phyloP scores from a whole-genome alignment of 139 green algal species.

The Volvox reticuliferus region DNA sequence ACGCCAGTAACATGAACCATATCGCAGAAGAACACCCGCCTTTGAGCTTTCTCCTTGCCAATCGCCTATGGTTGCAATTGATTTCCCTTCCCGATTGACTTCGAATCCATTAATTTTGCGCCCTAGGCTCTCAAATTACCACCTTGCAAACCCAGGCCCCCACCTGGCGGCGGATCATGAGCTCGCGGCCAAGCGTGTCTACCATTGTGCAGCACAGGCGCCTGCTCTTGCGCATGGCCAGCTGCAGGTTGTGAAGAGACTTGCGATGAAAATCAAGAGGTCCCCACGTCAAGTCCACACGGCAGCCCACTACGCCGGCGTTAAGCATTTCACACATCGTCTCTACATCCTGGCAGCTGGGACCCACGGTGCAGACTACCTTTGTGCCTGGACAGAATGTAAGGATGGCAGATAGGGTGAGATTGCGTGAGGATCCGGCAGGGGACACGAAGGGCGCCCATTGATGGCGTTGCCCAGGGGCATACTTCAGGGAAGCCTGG shows the following conservation, averaged over 20 bases:
- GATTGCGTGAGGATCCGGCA: background rate
- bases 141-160: background rate
- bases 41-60: too few relatives aligned
- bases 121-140: too few relatives aligned
- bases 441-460: background rate
- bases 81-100: too few relatives aligned
- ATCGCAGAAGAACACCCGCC: too few relatives aligned
- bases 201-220: constrained; percentile 88
- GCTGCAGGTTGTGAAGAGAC: constrained; percentile 80
- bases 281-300: constrained; percentile 89
- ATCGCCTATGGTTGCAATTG: too few relatives aligned
- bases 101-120: too few relatives aligned
- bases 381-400: constrained; percentile 51
- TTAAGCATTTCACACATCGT: constrained; percentile 77
- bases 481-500: too few relatives aligned
- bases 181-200: constrained; percentile 87
- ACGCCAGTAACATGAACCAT: too few relatives aligned
- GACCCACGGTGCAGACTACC: constrained; percentile 86
- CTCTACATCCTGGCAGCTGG: constrained; percentile 87
- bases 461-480: background rate
- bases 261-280: constrained; percentile 81
- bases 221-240: constrained; percentile 79
- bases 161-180: constrained; percentile 78
- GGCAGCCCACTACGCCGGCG: constrained; percentile 61
- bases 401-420: background rate